Evolutionary conservation across 805 yeast genomes (phyloP), one percentile per base, ranked within the genome.

Genomic region (Kazachstania bromeliacearum): DNA sequence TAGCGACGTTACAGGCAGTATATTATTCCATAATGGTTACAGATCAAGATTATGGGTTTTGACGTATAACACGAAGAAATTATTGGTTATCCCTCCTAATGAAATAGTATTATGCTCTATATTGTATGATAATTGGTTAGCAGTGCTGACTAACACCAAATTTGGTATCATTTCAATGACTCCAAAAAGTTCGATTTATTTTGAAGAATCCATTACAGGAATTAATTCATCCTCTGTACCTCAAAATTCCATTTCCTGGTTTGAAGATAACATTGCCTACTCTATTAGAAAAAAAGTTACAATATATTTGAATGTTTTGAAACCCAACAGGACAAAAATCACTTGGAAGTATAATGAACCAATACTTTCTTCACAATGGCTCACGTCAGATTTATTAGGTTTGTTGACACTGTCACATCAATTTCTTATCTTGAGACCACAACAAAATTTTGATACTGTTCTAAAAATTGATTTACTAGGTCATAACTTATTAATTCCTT

Each of bases 21-120:
- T 81, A 5, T 64, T 78, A 35, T 67, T 64, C 43, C 95, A 88
- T 53, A 72, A 73, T 47, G 80, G 80, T 1, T 63, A 69, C 31
- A 68, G 79, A 38, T 67, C 75, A 25, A 49, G 44, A 29, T 32
- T 48, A 28, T 30, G 59, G 61, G 33, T 40, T 22, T 35, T 58
- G 17, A 44, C 49, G 2, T 55, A 55, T 30, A 45, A 31, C 15
- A 40, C 58, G 2, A 48, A 43, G 28, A 28, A 31, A 15, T 23
- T 57, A 1, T 25, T 46, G 12, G 36, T 27, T 7, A 32, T 45
- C 2, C 40, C 51, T n/a, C 27, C 41, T 7, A 36, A 37, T 7
- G 48, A 45, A 28, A 35, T 35, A 7, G 33, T 45, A 5, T 30
- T 46, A 4, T 31, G 27, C 18, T 39, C 49, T 2, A 33, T 34